phyloP scores from a whole-genome alignment of 768 basidiomycete genomes.

The Xanthoconium stramineum region DNA sequence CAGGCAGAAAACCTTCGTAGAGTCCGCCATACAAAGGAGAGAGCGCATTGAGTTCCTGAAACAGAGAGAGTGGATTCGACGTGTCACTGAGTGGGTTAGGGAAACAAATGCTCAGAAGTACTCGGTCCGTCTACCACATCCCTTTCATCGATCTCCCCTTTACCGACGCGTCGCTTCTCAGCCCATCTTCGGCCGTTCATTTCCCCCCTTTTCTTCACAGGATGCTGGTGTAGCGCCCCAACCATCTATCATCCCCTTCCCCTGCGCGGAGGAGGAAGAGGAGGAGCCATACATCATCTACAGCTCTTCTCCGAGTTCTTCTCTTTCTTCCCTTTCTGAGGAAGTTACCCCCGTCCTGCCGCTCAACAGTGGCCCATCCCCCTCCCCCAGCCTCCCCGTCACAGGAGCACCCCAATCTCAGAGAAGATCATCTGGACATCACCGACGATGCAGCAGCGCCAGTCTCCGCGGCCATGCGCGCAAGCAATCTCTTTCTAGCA shows the following conservation, averaged over 20 bases:
- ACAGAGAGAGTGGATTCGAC: slow-evolving; percentile 41
- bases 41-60: slow-evolving; percentile 53
- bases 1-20: slow-evolving; percentile 42
- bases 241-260: slow-evolving; percentile 25
- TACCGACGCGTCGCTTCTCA: background rate
- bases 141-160: background rate
- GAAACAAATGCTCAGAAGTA: slow-evolving; percentile 29
- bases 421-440: slow-evolving; percentile 22
- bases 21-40: slow-evolving; percentile 44
- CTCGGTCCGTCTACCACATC: slow-evolving; percentile 7
- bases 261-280: slow-evolving; percentile 26
- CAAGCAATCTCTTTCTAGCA: slow-evolving; percentile 31
- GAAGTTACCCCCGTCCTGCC: slow-evolving; percentile 27
- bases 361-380: slow-evolving; percentile 12
- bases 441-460: slow-evolving; percentile 30
- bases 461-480: slow-evolving; percentile 31
- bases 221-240: slow-evolving; percentile 2
- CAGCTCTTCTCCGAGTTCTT: slow-evolving; percentile 32
- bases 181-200: slow-evolving; percentile 19
- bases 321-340: slow-evolving; percentile 32
- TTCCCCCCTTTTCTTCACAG: slow-evolving; percentile 8
- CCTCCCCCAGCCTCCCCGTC: slow-evolving; percentile 7
- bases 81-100: slow-evolving; percentile 38
- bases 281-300: slow-evolving; percentile 34
- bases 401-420: slow-evolving; percentile 12